A percentile compares a stretch with the other conserved stretches of the same genome.
phyloP scores from a whole-genome alignment of 345 rosid genomes.

The Populus pruinosa region DNA sequence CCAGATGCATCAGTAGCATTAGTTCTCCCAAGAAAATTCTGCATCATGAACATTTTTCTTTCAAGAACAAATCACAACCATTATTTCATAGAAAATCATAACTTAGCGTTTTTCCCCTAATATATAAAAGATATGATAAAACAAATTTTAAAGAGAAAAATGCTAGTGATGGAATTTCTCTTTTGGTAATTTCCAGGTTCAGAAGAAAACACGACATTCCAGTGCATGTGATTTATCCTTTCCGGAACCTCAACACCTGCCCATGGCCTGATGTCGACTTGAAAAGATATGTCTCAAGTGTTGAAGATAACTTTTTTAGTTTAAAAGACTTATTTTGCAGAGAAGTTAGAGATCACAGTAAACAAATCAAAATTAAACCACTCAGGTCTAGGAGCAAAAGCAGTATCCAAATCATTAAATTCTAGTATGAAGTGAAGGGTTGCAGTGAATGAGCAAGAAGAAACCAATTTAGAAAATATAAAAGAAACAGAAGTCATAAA shows the following conservation, averaged over 20 bases:
- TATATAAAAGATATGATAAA: background rate
- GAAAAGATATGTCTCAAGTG: no score
- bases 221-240: no score
- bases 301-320: no score
- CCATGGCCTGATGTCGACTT: no score
- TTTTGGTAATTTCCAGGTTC: background rate
- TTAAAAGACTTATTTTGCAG: no score
- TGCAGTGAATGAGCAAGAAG: background rate
- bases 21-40: conserved; percentile 75
- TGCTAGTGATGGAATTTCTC: background rate
- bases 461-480: background rate
- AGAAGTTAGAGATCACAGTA: no score
- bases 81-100: background rate
- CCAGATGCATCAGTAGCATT: conserved; percentile 97
- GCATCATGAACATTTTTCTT: conserved; percentile 20
- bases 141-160: background rate
- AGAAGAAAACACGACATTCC: no score
- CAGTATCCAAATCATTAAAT: background rate
- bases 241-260: no score
- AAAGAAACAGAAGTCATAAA: background rate
- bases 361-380: no score
- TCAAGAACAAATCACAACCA: background rate
- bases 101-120: background rate
- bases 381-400: no score
- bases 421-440: background rate